Evolutionary conservation across 805 yeast species (phyloP).

Genomic region (Zygoascus tannicola): DNA sequence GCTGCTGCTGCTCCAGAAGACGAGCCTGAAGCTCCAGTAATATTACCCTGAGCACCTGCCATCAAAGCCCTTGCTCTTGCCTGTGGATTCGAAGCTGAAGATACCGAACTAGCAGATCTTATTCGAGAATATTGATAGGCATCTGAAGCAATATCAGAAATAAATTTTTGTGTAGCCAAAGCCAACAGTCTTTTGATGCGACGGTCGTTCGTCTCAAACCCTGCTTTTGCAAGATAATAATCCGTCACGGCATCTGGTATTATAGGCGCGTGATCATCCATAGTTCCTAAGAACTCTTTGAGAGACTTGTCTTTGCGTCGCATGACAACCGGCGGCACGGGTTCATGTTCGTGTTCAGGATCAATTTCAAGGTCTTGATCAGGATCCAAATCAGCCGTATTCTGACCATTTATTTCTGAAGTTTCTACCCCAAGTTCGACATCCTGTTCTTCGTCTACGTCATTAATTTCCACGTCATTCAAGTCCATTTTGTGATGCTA

Average conservation of each 20-base stretch:
- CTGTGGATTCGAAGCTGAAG: conserved; percentile 77
- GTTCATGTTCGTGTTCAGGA: conserved; percentile 7
- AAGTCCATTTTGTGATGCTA: not conserved
- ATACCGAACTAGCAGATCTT: conserved; percentile 80
- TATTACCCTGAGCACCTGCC: conserved; percentile 41
- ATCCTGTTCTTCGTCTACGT: conserved; percentile 8
- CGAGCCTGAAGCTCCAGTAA: not conserved
- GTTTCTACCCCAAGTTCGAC: not conserved
- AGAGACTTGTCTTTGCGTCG: conserved; percentile 31
- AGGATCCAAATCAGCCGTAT: conserved; percentile 13
- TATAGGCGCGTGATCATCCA: conserved; percentile 92
- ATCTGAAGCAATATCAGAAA: conserved; percentile 89
- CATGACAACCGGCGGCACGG: conserved; percentile 18
- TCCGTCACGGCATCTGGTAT: conserved; percentile 96
- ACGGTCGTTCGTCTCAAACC: conserved; percentile 70
- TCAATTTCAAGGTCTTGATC: not conserved
- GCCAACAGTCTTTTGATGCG: conserved; percentile 79
- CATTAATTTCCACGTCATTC: not conserved
- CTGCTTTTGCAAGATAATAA: conserved; percentile 77
- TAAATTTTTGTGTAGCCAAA: conserved; percentile 90
- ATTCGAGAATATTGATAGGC: conserved; percentile 94
- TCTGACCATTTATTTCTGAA: not conserved
- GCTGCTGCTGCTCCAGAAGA: not conserved
- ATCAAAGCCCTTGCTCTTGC: conserved; percentile 69
- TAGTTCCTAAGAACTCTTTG: conserved; percentile 72